Base-by-base conservation (phyloP, 148 eudicot species). In the Vaccinium myrtillus region DNA sequence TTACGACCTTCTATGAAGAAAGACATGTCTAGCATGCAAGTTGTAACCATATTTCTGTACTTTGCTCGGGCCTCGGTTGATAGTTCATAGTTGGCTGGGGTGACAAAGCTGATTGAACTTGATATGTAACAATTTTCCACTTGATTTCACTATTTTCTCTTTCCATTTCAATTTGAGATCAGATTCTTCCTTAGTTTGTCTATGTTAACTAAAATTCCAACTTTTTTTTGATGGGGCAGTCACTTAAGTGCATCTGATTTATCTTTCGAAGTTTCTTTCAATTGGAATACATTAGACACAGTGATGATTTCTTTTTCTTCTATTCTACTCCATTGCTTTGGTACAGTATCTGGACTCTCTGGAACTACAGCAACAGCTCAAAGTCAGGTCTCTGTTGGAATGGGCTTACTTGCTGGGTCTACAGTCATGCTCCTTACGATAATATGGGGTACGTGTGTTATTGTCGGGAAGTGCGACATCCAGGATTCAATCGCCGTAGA, bases 361-460 rank as follows among this genome's bases (percentile, higher is more conserved):
- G 99, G 99, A 87, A 91, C 87, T 86, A 51, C 84, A 50, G 91
- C 83, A 84, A 84, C 89, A 79, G 99, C 99, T 85, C 99, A 96
- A 89, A 86, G 88, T 69, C 95, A 96, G 88, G 98, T 96, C 49
- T 96, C 99, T 18, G 97, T 96, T 54, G 99, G 99, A 79, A 96
- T 96, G 98, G 99, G 99, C 5, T 88, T 96, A 83, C 90, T 96
- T 46, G 98, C 99, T 84, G 99, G 99, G n/a, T 94, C 99, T 15
- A 96, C 98, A 0, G 99, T 96, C 81, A 92, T 96, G 95, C 95
- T 94, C 77, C 91, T 96, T 75, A 96, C 99, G 14, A 86, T 89
- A n/a, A 87, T 93, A 80, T 96, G 99, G 99, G 99, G 98, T 81
- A 83, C 94, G 75, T 94, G 99, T 83, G 73, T 93, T 78, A 12